phyloP scores from a whole-genome alignment of 345 rosid species.

The Pistacia atlantica region DNA sequence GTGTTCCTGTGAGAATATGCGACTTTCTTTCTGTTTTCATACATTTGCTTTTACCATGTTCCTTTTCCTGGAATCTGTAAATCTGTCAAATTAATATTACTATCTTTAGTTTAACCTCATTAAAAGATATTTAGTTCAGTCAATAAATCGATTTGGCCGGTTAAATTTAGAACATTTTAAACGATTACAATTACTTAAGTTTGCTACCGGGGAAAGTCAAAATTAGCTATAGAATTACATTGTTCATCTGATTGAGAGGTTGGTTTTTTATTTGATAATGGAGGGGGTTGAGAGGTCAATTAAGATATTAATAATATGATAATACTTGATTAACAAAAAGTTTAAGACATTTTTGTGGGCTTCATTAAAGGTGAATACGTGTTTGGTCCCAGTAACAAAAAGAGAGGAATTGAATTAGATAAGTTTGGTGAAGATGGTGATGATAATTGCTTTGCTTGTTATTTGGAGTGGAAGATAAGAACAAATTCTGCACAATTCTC shows the following conservation, averaged over 20 bases:
- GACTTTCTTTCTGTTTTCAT: background rate
- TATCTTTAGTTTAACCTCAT: too few relatives aligned
- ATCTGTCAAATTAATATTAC: background rate
- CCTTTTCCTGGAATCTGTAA: background rate
- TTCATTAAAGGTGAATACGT: background rate
- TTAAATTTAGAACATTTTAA: too few relatives aligned
- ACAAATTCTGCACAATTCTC: slow-evolving; percentile 19
- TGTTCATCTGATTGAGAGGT: too few relatives aligned
- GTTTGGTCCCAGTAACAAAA: slow-evolving; percentile 7
- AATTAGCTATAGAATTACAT: too few relatives aligned
- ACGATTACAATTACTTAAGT: too few relatives aligned
- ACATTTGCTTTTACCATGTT: background rate
- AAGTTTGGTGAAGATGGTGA: slow-evolving; percentile 6
- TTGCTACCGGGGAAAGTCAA: too few relatives aligned
- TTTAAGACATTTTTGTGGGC: background rate
- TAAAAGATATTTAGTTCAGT: too few relatives aligned
- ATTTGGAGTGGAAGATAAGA: slow-evolving; percentile 29
- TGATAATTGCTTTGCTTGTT: slow-evolving; percentile 9
- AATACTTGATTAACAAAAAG: background rate
- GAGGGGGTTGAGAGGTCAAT: slow-evolving; percentile 14
- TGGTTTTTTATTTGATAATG: background rate
- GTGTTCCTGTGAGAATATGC: background rate
- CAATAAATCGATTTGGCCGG: too few relatives aligned
- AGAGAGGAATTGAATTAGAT: background rate
- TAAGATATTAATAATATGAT: slow-evolving; percentile 12